Conservation (phyloP, 2,329 filamentous ascomycete species). For the Talaromyces sp. region DNA sequence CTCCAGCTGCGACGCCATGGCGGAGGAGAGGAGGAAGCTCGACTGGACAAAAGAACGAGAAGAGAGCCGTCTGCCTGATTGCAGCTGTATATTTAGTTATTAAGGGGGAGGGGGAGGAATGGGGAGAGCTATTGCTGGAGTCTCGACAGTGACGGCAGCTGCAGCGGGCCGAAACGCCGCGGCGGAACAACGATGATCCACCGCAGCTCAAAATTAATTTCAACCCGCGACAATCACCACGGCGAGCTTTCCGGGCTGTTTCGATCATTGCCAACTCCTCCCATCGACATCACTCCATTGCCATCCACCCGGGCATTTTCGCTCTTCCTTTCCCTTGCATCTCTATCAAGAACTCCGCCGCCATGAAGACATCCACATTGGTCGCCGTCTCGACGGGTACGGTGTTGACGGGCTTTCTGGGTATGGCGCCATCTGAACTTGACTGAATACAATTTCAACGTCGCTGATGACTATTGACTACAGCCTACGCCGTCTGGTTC, state of each 20-base stretch:
- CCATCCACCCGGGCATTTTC: neutral
- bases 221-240: neutral
- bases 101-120: neutral
- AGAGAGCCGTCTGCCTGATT: neutral
- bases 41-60: neutral
- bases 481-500: constrained; percentile 62
- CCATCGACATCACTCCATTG: neutral
- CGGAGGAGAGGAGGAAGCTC: neutral
- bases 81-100: neutral
- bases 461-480: constrained; percentile 10
- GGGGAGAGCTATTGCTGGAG: too few species aligned
- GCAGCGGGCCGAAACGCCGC: constrained; percentile 23
- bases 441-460: neutral
- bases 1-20: constrained; percentile 7
- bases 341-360: constrained; percentile 18
- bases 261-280: neutral
- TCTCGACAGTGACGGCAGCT: neutral
- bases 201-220: constrained; percentile 13
- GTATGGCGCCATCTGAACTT: constrained; percentile 25
- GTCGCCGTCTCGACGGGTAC: constrained; percentile 55
- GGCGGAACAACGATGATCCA: constrained; percentile 33
- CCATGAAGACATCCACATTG: constrained; percentile 53
- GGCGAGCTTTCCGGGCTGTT: neutral
- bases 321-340: neutral
- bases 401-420: constrained; percentile 52